phyloP scores from a whole-genome alignment of 805 yeast species.

The Aciculoconidium aculeatum region DNA sequence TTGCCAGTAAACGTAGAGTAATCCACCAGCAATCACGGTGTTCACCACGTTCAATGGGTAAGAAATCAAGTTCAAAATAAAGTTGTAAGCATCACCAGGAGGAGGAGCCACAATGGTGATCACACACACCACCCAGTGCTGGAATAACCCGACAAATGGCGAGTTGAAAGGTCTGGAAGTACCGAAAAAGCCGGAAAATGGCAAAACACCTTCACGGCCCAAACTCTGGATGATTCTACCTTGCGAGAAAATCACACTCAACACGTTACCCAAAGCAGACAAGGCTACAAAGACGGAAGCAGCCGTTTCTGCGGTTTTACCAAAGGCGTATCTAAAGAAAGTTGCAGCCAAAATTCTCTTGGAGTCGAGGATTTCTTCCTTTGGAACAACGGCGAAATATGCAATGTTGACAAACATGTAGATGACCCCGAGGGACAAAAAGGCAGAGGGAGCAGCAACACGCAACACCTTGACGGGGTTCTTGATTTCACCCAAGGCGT shows the following conservation, averaged over 20 bases:
- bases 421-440: slow-evolving; percentile 52
- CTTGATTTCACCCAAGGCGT: slow-evolving; percentile 74
- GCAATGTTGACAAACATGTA: slow-evolving; percentile 76
- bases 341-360: slow-evolving; percentile 72
- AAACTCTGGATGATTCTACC: slow-evolving; percentile 76
- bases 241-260: slow-evolving; percentile 76
- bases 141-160: slow-evolving; percentile 66
- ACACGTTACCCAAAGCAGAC: slow-evolving; percentile 75
- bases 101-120: slow-evolving; percentile 70
- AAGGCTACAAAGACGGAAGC: slow-evolving; percentile 76
- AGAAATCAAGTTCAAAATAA: slow-evolving; percentile 71
- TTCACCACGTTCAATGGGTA: slow-evolving; percentile 79
- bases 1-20: slow-evolving; percentile 52
- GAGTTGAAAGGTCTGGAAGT: slow-evolving; percentile 66
- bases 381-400: slow-evolving; percentile 76
- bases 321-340: slow-evolving; percentile 69
- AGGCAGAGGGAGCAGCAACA: slow-evolving; percentile 71
- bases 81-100: slow-evolving; percentile 83
- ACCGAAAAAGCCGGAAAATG: slow-evolving; percentile 68
- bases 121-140: slow-evolving; percentile 72
- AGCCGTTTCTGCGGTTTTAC: slow-evolving; percentile 62
- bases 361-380: slow-evolving; percentile 50
- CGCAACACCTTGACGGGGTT: slow-evolving; percentile 66
- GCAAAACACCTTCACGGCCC: slow-evolving; percentile 77
- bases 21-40: slow-evolving; percentile 56